Conservation (phyloP, 441 rosid genomes). For the Aleurites moluccanus region DNA sequence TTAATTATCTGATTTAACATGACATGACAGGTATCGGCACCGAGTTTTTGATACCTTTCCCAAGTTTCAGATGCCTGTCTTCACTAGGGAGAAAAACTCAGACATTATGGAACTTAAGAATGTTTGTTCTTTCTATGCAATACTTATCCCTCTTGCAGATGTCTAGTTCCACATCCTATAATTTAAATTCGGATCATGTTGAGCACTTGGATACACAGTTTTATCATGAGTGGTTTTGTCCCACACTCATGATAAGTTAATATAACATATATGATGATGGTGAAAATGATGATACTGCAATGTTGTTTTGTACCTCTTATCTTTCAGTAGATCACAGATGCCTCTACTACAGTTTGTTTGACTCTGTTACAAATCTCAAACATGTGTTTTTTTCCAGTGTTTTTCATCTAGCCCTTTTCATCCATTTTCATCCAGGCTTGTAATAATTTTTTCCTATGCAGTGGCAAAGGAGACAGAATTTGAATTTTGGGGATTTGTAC, state of each 20-base stretch:
- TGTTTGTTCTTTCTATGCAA: not conserved
- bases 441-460: constrained; percentile 30
- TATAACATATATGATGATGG: not conserved
- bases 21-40: too few relatives aligned
- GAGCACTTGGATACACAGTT: not conserved
- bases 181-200: not conserved
- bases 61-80: not conserved
- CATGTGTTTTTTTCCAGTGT: not conserved
- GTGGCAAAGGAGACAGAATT: constrained; percentile 93
- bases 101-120: not conserved
- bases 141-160: not conserved
- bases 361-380: constrained; percentile 2
- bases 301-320: not conserved
- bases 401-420: not conserved
- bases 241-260: not conserved
- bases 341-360: not conserved
- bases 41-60: not conserved
- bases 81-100: not conserved
- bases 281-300: too few relatives aligned
- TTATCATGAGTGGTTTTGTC: not conserved
- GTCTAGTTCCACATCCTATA: not conserved
- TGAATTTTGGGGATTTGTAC: constrained; percentile 91
- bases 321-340: not conserved
- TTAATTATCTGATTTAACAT: too few relatives aligned
- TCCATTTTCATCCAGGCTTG: constrained; percentile 9